Evolutionary conservation across 495 filamentous ascomycete species (phyloP).

Genomic region (Ascodesmis nigricans): DNA sequence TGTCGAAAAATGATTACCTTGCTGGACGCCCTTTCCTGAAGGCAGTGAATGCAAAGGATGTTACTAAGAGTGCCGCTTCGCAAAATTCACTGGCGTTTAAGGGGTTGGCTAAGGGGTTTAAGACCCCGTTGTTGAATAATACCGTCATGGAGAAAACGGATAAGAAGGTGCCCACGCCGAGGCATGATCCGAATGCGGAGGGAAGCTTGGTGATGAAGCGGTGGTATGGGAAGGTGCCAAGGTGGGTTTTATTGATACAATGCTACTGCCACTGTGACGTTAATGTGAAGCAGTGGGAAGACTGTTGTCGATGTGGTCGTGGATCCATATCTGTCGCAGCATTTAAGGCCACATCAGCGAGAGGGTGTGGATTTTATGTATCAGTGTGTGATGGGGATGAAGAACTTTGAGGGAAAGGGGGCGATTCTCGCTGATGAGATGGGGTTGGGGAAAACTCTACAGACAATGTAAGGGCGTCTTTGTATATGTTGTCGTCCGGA

Average conservation of each 20-base stretch:
- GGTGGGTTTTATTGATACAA: too few species aligned
- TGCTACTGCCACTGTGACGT: too few species aligned
- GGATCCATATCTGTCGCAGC: slow-evolving; percentile 44
- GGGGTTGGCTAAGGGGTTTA: slow-evolving; percentile 32
- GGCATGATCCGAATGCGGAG: slow-evolving; percentile 41
- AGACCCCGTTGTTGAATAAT: slow-evolving; percentile 36
- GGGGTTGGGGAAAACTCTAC: slow-evolving; percentile 61
- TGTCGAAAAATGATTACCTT: slow-evolving; percentile 41
- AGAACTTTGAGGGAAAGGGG: slow-evolving; percentile 45
- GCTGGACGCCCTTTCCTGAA: slow-evolving; percentile 32
- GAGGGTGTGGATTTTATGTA: slow-evolving; percentile 62
- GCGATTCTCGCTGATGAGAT: slow-evolving; percentile 68
- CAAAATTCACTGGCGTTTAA: slow-evolving; percentile 3
- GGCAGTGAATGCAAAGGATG: slow-evolving; percentile 4
- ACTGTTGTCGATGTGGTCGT: slow-evolving; percentile 60
- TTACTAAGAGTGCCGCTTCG: slow-evolving; percentile 7
- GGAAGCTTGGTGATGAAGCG: slow-evolving; percentile 51
- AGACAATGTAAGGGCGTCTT: slow-evolving; percentile 33
- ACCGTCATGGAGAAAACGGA: slow-evolving; percentile 29
- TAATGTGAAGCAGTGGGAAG: slow-evolving; percentile 37
- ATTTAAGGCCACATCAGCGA: slow-evolving; percentile 52
- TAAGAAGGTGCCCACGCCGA: slow-evolving; percentile 31
- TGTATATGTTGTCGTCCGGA: background rate
- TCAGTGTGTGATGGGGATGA: slow-evolving; percentile 68
- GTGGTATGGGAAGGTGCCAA: too few species aligned